phyloP scores from a whole-genome alignment of 2,329 filamentous ascomycete species.

The Phialophora expanda region DNA sequence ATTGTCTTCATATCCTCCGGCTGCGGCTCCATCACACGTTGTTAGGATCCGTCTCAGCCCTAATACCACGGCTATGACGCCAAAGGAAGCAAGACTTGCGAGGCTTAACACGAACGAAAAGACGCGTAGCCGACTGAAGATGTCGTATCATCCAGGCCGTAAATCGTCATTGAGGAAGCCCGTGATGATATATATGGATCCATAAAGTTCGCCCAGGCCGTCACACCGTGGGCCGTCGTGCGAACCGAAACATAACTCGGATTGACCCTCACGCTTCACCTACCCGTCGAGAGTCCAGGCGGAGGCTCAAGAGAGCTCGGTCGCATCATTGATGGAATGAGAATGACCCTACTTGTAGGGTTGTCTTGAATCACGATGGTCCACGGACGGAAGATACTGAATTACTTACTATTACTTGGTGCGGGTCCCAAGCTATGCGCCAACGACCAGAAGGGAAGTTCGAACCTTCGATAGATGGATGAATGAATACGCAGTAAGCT shows the following conservation, averaged over 20 bases:
- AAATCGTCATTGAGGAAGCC: too few relatives aligned
- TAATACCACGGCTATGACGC: conserved; percentile 10
- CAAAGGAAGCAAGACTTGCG: not conserved
- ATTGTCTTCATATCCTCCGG: conserved; percentile 27
- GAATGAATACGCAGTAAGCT: not conserved
- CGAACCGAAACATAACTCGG: too few relatives aligned
- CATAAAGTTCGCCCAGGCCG: too few relatives aligned
- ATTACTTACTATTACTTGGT: not conserved
- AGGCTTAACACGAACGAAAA: too few relatives aligned
- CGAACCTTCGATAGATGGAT: not conserved
- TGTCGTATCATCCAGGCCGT: too few relatives aligned
- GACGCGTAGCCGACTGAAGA: too few relatives aligned
- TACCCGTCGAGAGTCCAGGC: too few relatives aligned
- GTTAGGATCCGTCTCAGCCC: conserved; percentile 4
- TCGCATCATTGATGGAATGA: too few relatives aligned
- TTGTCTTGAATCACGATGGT: conserved; percentile 9
- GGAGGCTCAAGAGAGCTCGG: too few relatives aligned
- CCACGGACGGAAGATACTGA: not conserved
- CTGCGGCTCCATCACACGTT: conserved; percentile 13
- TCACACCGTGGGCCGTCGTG: too few relatives aligned
- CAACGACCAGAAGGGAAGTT: not conserved
- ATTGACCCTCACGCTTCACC: too few relatives aligned
- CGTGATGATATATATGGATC: too few relatives aligned
- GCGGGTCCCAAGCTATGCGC: not conserved
- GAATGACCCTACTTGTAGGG: not conserved